Conservation (phyloP, 768 basidiomycete species). For the Leucocoprinus leucothites region DNA sequence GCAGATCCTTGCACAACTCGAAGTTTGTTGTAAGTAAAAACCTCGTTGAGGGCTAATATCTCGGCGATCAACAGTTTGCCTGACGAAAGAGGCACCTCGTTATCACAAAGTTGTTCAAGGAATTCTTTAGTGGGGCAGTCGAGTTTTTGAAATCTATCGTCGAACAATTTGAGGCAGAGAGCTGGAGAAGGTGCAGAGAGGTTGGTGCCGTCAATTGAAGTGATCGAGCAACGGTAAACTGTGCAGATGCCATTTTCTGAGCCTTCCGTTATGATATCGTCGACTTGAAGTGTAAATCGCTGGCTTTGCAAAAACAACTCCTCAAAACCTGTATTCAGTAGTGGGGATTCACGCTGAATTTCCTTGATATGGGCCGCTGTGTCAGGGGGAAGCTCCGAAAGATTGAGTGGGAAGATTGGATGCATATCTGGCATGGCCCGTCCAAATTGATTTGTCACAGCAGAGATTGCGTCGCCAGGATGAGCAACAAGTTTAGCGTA, state of each 20-base stretch:
- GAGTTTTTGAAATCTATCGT: constrained; percentile 19
- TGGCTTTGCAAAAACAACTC: constrained; percentile 8
- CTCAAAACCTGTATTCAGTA: constrained; percentile 6
- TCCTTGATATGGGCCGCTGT: constrained; percentile 10
- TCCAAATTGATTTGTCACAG: constrained; percentile 6
- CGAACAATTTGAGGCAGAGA: constrained; percentile 21
- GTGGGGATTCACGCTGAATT: constrained; percentile 13
- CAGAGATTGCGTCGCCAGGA: constrained; percentile 16
- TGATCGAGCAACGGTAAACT: constrained; percentile 17
- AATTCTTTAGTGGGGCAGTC: background rate
- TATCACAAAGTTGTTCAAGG: constrained; percentile 14
- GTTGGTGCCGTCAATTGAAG: constrained; percentile 17
- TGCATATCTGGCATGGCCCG: background rate
- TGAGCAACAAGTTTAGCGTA: constrained; percentile 16
- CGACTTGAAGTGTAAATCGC: constrained; percentile 13
- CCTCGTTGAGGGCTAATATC: constrained; percentile 19
- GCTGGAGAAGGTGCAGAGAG: constrained; percentile 13
- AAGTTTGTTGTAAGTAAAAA: constrained; percentile 22
- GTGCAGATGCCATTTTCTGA: constrained; percentile 10
- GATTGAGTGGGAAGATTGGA: constrained; percentile 14
- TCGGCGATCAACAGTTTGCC: constrained; percentile 15
- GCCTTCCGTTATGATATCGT: constrained; percentile 13
- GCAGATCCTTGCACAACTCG: constrained; percentile 21
- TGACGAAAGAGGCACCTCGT: constrained; percentile 13
- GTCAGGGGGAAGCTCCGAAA: constrained; percentile 14